These are phyloP conservation scores for Suhomyces pyralidae DNA, from an alignment of 805 yeast species.

Conservation along the genomic window DNA sequence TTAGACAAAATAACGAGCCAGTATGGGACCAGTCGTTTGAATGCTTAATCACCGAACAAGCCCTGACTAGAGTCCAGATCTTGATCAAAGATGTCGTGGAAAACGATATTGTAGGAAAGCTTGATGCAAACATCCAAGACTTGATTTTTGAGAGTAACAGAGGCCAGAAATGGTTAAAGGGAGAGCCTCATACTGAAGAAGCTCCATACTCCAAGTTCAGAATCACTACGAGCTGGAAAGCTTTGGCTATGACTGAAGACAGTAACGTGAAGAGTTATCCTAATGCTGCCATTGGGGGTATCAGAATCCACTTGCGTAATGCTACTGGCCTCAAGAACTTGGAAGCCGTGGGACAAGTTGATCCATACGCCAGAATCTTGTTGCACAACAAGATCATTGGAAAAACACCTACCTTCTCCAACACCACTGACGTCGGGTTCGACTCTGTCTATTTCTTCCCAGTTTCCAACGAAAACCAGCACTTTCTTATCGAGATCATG, in stretches of 20 bases:
- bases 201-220: slow-evolving; percentile 37
- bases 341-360: slow-evolving; percentile 69
- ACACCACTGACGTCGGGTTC: slow-evolving; percentile 56
- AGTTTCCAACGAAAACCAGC: slow-evolving; percentile 57
- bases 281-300: slow-evolving; percentile 64
- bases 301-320: slow-evolving; percentile 55
- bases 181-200: slow-evolving; percentile 39
- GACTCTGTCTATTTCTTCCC: slow-evolving; percentile 61
- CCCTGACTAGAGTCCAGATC: slow-evolving; percentile 52
- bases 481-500: slow-evolving; percentile 53
- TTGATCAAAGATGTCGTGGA: slow-evolving; percentile 60
- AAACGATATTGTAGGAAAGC: slow-evolving; percentile 51
- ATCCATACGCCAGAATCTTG: slow-evolving; percentile 65
- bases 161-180: slow-evolving; percentile 49
- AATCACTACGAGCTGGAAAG: slow-evolving; percentile 66
- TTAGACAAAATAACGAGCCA: slow-evolving; percentile 70
- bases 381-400: slow-evolving; percentile 57
- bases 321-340: slow-evolving; percentile 53
- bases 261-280: slow-evolving; percentile 42
- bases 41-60: slow-evolving; percentile 58
- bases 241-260: slow-evolving; percentile 51
- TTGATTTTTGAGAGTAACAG: slow-evolving; percentile 46
- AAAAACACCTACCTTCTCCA: slow-evolving; percentile 52
- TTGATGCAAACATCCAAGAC: slow-evolving; percentile 52
- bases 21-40: slow-evolving; percentile 66